phyloP scores from a whole-genome alignment of 2,329 filamentous ascomycete species.

The Fusarium pseudonygamai region DNA sequence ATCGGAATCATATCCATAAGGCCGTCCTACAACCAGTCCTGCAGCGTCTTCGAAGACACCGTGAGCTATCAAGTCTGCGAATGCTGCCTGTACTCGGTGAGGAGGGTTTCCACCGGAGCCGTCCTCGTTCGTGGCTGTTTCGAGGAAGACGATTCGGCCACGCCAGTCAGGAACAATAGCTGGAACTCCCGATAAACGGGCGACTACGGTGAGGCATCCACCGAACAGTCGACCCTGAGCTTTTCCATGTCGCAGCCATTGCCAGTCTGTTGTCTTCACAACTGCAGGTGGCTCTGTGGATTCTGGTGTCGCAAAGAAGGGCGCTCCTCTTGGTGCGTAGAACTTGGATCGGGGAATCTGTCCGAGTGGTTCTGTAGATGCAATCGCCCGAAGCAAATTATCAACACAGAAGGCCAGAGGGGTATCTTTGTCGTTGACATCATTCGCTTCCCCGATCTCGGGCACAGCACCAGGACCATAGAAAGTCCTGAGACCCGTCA shows the following conservation, averaged over 20 bases:
- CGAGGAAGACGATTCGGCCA: slow-evolving; percentile 52
- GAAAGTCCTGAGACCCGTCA: slow-evolving; percentile 54
- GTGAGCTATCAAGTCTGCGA: slow-evolving; percentile 54
- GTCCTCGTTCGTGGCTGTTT: slow-evolving; percentile 51
- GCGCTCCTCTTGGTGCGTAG: slow-evolving; percentile 43
- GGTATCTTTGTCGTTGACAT: slow-evolving; percentile 37
- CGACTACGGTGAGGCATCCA: slow-evolving; percentile 53
- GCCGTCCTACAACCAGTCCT: slow-evolving; percentile 54
- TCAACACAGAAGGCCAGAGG: slow-evolving; percentile 45
- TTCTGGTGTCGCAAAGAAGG: slow-evolving; percentile 34
- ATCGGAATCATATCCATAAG: slow-evolving; percentile 52
- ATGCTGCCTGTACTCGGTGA: slow-evolving; percentile 44
- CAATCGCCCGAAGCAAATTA: slow-evolving; percentile 48
- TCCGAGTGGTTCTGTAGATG: slow-evolving; percentile 41
- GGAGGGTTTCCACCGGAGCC: slow-evolving; percentile 31
- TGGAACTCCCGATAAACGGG: slow-evolving; percentile 48
- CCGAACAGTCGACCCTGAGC: slow-evolving; percentile 56
- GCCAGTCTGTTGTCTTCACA: slow-evolving; percentile 45
- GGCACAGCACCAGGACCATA: slow-evolving; percentile 54
- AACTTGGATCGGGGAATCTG: slow-evolving; percentile 44
- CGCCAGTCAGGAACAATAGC: slow-evolving; percentile 50
- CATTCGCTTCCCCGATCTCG: slow-evolving; percentile 49
- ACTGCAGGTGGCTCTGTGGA: slow-evolving; percentile 45
- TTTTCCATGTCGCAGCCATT: slow-evolving; percentile 50
- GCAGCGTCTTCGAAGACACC: slow-evolving; percentile 54